Conservation (phyloP, 164 flowering plant genomes). For the Tinospora cordifolia region DNA sequence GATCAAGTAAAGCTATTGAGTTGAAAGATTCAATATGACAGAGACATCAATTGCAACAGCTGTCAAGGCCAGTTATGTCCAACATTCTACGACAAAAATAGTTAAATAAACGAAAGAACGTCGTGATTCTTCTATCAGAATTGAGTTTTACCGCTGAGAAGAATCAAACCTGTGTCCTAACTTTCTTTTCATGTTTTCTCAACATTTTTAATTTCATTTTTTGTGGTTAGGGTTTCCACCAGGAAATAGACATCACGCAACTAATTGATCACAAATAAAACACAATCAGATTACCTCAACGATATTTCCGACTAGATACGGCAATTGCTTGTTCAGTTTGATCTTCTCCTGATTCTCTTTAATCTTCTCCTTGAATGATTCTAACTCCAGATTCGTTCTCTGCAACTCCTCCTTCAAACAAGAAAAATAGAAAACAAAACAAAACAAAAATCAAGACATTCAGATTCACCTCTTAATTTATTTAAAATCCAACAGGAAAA, state of each 20-base stretch:
- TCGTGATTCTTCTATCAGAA: too few species aligned
- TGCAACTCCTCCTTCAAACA: slow-evolving; percentile 61
- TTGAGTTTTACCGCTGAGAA: too few species aligned
- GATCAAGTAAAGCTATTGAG: background rate
- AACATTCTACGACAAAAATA: too few species aligned
- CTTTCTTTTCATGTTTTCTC: too few species aligned
- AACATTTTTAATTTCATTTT: too few species aligned
- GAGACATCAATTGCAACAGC: background rate
- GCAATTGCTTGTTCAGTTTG: slow-evolving; percentile 81
- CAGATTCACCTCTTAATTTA: background rate
- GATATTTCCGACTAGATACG: slow-evolving; percentile 78
- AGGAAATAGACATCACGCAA: too few species aligned
- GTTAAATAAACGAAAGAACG: too few species aligned
- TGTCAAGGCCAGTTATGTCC: background rate
- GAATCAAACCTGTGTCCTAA: too few species aligned
- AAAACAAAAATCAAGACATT: background rate
- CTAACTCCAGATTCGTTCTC: slow-evolving; percentile 56
- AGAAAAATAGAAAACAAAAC: background rate
- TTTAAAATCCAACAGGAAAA: background rate
- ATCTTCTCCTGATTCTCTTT: slow-evolving; percentile 88
- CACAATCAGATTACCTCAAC: slow-evolving; percentile 48
- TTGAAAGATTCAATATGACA: background rate
- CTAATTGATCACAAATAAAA: too few species aligned
- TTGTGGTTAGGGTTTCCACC: too few species aligned
- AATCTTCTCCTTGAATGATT: slow-evolving; percentile 68